phyloP scores from a whole-genome alignment of 139 green algal genomes.

The Trebouxia sp. region DNA sequence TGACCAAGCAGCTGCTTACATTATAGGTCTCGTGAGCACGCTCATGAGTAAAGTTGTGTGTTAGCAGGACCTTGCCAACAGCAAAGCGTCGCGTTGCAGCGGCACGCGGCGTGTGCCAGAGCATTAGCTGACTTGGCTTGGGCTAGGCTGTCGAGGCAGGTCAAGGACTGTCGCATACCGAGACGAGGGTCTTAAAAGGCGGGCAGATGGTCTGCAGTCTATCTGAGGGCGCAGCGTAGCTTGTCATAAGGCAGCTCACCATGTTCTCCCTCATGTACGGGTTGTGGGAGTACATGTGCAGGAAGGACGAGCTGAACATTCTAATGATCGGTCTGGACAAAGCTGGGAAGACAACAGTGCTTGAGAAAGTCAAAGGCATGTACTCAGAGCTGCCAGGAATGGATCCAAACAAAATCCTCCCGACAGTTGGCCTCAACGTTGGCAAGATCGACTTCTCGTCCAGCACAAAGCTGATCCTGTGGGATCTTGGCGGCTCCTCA shows the following conservation, averaged over 20 bases:
- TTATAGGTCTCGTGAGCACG: too few relatives aligned
- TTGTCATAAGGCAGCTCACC: background rate
- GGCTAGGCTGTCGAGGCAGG: too few relatives aligned
- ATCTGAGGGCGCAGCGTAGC: background rate
- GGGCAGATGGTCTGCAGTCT: background rate
- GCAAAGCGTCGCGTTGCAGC: background rate
- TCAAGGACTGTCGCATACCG: too few relatives aligned
- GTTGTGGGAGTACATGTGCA: slow-evolving; percentile 76
- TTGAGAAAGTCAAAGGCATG: slow-evolving; percentile 89
- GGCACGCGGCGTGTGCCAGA: too few relatives aligned
- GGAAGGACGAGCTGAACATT: slow-evolving; percentile 89
- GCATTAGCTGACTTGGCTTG: too few relatives aligned
- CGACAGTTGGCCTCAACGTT: slow-evolving; percentile 95
- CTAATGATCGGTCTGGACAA: slow-evolving; percentile 92
- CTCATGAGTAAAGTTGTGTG: too few relatives aligned
- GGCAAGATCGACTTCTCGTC: slow-evolving; percentile 71
- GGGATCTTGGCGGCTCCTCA: slow-evolving; percentile 86
- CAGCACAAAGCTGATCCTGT: slow-evolving; percentile 80
- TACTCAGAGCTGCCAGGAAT: slow-evolving; percentile 71
- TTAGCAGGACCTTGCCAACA: background rate
- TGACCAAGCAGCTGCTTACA: too few relatives aligned
- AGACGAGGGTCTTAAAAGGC: too few relatives aligned
- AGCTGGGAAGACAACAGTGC: slow-evolving; percentile 87
- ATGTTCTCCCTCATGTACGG: slow-evolving; percentile 92
- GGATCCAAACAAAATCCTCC: slow-evolving; percentile 71